These are phyloP conservation scores for Kwoniella bestiolae DNA, from an alignment of 768 basidiomycete species.

Conservation along the genomic window DNA sequence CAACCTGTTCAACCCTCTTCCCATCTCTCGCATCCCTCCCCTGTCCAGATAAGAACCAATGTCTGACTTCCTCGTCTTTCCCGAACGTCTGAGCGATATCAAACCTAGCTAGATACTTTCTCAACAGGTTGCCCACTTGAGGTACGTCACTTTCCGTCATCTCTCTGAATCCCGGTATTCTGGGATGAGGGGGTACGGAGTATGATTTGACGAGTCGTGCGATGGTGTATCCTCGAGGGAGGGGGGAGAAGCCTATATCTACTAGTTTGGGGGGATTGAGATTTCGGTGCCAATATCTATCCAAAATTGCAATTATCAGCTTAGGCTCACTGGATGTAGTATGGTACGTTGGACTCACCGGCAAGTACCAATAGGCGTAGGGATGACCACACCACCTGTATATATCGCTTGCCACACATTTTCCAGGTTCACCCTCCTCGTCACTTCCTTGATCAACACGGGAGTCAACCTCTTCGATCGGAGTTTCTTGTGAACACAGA, in stretches of 20 bases:
- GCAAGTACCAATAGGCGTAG: conserved; percentile 88
- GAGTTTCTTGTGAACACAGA: conserved; percentile 96
- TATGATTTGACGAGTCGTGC: conserved; percentile 84
- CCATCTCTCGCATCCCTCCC: conserved; percentile 63
- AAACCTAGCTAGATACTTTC: conserved; percentile 81
- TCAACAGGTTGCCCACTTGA: conserved; percentile 71
- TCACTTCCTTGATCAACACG: conserved; percentile 96
- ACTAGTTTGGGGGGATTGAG: conserved; percentile 90
- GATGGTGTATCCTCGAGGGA: conserved; percentile 83
- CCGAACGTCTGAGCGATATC: conserved; percentile 76
- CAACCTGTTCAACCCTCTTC: conserved; percentile 77
- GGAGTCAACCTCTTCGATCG: conserved; percentile 93
- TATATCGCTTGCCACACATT: conserved; percentile 97
- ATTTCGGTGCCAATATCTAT: conserved; percentile 87
- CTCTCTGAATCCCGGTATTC: conserved; percentile 72
- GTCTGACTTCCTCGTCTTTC: conserved; percentile 72
- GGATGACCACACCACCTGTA: conserved; percentile 89
- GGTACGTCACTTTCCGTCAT: conserved; percentile 80
- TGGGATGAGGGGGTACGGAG: conserved; percentile 63
- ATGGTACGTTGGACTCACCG: conserved; percentile 61
- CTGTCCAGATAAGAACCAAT: conserved; percentile 84
- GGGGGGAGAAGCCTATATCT: conserved; percentile 83
- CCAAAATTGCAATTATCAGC: neutral
- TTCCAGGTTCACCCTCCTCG: conserved; percentile 83
- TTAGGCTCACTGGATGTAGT: too few species aligned